Base-by-base conservation (phyloP, 2,329 filamentous ascomycete species). In the Penicillium sp. region DNA sequence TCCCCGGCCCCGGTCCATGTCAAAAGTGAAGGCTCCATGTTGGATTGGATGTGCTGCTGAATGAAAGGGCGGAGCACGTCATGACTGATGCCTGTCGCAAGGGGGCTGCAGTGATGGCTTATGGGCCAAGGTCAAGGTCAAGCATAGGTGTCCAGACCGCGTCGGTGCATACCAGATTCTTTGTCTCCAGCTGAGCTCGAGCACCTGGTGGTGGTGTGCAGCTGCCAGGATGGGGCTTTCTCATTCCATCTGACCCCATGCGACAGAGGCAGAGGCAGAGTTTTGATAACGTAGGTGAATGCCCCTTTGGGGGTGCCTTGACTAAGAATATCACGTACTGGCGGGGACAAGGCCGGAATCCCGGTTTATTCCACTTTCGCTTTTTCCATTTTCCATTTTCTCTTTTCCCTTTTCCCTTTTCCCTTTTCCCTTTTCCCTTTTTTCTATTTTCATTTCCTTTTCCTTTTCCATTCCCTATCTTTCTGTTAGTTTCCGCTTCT, bases 31-130 rank as follows among this genome's bases (percentile, higher is more conserved):
- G 12, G 37, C n/a, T n/a, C n/a, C n/a, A n/a, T n/a, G n/a, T n/a
- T n/a, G n/a, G n/a, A n/a, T n/a, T n/a, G n/a, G n/a, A n/a, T n/a
- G n/a, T n/a, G n/a, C n/a, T n/a, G 27, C 17, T 44, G 51, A 43
- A 42, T 18, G 39, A 30, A 27, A 30, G 37, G 20, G 40, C 26
- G 40, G 24, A 52, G 51, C 49, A 59, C 52, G 57, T 58, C 50
- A 58, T 58, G 39, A 52, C 55, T 51, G 39, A 42, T 42, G 39
- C 48, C 47, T 41, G 33, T 41, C 45, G 55, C 46, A 51, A 49
- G 49, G 47, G 39, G 39, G 42, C n/a, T 34, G 29, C 43, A 23
- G 47, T 20, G 21, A 30, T 30, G 43, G 33, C 30, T 46, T 30
- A 34, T 29, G 27, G 32, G 30, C 26, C 21, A 46, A 23, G 21